Evolutionary conservation across 164 flowering plant genomes (phyloP), one percentile per base, ranked within the genome.

Genomic region (Kalanchoe fedtschenkoi): DNA sequence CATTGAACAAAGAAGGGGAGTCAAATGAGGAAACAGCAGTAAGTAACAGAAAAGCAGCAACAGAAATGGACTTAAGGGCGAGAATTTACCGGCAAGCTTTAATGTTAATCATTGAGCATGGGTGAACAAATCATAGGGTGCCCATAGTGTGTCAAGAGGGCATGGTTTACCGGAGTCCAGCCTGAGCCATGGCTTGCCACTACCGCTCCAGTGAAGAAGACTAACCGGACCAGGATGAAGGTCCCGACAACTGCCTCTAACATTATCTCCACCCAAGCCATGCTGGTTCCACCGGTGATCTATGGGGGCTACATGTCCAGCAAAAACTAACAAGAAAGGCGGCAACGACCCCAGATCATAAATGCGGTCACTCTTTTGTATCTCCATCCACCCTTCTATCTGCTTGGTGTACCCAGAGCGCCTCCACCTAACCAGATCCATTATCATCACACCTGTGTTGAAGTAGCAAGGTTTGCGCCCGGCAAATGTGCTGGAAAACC

Each of bases 231-330:
- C 56, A 11, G 56, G 14, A 51, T 51, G 56, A 29, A 51, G 30
- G 28, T 51, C 32, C 28, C 56, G 24, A 51, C 56, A 51, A 26
- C 56, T 51, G 2, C 56, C 56, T 13, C 14, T 51, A 9, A 51
- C 32, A 51, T 51, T 51, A 51, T 51, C 56, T 11, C 56, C 56
- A 9, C 56, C 56, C 32, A 51, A 51, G 13, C 56, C 56, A 17
- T 51, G 56, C 32, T 51, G 56, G 56, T 51, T 51, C 56, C 56
- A 51, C 28, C 56, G 28, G 26, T 51, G 56, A 14, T 51, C 56
- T 24, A 51, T 26, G 5, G 56, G 32, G 28, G 56, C 56, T 29
- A 51, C 28, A 24, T 51, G 11, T 13, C 56, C 56, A 51, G 56
- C 56, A 26, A 51, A 51, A 24, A 51, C 28, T 13, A 51, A 29